Evolutionary conservation across 2,329 filamentous ascomycete genomes (phyloP).

Genomic region (Venturia pyrina): DNA sequence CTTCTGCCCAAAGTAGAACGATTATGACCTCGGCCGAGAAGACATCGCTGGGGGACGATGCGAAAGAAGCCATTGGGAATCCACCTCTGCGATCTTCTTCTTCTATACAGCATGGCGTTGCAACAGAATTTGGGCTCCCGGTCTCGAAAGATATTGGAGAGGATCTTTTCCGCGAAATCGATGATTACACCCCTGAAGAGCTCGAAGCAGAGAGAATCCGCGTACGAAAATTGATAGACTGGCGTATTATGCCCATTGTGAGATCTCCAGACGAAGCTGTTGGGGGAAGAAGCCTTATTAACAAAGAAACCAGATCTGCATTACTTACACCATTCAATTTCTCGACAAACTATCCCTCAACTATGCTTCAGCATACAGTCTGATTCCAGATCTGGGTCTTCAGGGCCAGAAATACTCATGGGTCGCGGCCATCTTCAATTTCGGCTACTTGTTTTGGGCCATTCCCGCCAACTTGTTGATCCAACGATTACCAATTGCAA

Average conservation of each 20-base stretch:
- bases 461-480: constrained; percentile 30
- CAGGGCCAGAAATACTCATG: constrained; percentile 28
- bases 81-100: not conserved
- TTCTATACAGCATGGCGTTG: not conserved
- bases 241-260: constrained; percentile 38
- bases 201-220: constrained; percentile 32
- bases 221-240: constrained; percentile 35
- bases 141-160: constrained; percentile 31
- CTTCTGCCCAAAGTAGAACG: not conserved
- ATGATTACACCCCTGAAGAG: constrained; percentile 33
- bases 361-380: constrained; percentile 29
- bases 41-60: not conserved
- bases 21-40: not conserved
- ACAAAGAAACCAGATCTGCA: constrained; percentile 22
- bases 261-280: constrained; percentile 9
- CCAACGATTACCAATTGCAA: constrained; percentile 26
- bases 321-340: constrained; percentile 25
- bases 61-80: not conserved
- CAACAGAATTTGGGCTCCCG: not conserved
- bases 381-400: constrained; percentile 25
- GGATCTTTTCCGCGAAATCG: constrained; percentile 35
- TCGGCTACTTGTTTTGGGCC: constrained; percentile 34
- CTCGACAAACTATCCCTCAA: constrained; percentile 34
- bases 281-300: too few relatives aligned
- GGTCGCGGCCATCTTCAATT: constrained; percentile 35